These are phyloP conservation scores for Ganoderma multipileum DNA, from an alignment of 1,284 basidiomycete species.

Conservation along the genomic window DNA sequence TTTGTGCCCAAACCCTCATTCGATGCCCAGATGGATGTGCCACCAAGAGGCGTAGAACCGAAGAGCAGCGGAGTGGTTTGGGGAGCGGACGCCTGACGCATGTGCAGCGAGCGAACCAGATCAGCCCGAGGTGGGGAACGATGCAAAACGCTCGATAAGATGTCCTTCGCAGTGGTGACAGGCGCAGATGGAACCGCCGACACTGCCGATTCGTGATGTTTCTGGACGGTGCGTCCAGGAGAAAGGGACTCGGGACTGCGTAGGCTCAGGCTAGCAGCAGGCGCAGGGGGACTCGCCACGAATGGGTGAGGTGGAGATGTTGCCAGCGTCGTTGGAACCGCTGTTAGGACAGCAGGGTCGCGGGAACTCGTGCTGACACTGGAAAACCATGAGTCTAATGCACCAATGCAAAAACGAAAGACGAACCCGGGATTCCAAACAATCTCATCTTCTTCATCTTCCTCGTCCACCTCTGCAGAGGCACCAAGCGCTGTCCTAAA, in stretches of 20 bases:
- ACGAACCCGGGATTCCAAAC: conserved; percentile 68
- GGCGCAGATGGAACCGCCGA: conserved; percentile 20
- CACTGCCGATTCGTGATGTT: conserved; percentile 11
- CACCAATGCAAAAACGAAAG: neutral
- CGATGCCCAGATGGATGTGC: conserved; percentile 42
- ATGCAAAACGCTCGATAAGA: conserved; percentile 58
- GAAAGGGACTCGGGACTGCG: conserved; percentile 26
- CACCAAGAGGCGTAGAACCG: conserved; percentile 36
- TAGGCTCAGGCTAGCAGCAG: conserved; percentile 15
- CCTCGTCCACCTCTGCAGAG: conserved; percentile 50
- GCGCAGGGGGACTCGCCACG: conserved; percentile 19
- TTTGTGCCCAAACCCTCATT: conserved; percentile 20
- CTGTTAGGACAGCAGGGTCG: conserved; percentile 23
- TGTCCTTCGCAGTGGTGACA: conserved; percentile 65
- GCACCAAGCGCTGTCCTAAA: conserved; percentile 68
- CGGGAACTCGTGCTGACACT: conserved; percentile 18
- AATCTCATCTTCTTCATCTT: conserved; percentile 65
- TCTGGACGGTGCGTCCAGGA: conserved; percentile 17
- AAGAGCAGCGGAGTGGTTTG: conserved; percentile 39
- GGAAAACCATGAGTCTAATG: conserved; percentile 3
- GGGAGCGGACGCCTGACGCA: conserved; percentile 38
- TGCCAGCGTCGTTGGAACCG: conserved; percentile 12
- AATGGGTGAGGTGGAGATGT: conserved; percentile 22
- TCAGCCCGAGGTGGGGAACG: conserved; percentile 29
- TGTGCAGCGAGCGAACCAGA: conserved; percentile 31